Evolutionary conservation across 306 rosid species (phyloP).

Genomic region (Leucaena leucocephala): DNA sequence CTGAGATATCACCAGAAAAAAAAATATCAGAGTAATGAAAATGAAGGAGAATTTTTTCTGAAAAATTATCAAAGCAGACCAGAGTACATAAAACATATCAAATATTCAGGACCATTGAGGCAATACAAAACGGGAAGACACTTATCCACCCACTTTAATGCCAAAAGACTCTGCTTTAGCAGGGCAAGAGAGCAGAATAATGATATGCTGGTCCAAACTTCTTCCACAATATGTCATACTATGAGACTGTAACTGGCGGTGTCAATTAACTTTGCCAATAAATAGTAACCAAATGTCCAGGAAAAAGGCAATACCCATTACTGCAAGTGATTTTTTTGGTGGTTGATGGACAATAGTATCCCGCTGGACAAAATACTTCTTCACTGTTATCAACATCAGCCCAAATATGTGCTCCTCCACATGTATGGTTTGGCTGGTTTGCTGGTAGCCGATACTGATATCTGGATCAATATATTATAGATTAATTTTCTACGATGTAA

Average conservation of each 20-base stretch:
- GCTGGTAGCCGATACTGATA: slow-evolving; percentile 85
- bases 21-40: slow-evolving; percentile 33
- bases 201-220: neutral
- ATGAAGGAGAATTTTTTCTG: neutral
- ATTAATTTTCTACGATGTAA: slow-evolving; percentile 6
- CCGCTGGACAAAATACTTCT: slow-evolving; percentile 84
- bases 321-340: slow-evolving; percentile 60
- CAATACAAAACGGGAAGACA: neutral
- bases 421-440: slow-evolving; percentile 77
- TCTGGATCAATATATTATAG: slow-evolving; percentile 49
- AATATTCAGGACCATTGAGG: neutral
- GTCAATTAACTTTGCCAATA: neutral
- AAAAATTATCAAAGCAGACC: slow-evolving; percentile 8
- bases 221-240: neutral
- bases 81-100: slow-evolving; percentile 6
- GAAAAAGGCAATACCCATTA: slow-evolving; percentile 67
- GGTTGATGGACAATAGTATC: slow-evolving; percentile 90
- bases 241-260: neutral
- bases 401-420: slow-evolving; percentile 98
- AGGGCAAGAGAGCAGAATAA: neutral
- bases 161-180: neutral
- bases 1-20: slow-evolving; percentile 56
- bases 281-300: slow-evolving; percentile 25
- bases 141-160: neutral
- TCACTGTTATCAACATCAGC: slow-evolving; percentile 72